Base-by-base conservation (phyloP, 768 basidiomycete genomes). In the Butyriboletus loyo region DNA sequence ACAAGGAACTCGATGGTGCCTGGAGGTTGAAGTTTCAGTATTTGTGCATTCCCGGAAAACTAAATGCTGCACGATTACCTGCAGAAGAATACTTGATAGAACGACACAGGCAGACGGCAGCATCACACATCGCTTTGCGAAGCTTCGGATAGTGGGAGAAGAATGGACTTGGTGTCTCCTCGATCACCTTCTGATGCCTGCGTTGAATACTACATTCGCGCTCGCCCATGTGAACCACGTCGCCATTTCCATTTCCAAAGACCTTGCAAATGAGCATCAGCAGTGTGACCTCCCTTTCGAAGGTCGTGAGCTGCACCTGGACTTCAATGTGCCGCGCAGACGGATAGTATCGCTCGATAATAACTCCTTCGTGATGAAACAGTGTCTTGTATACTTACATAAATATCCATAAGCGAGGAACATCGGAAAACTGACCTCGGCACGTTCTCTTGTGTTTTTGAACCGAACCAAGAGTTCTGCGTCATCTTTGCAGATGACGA, bases 1-100 rank as follows among this genome's bases (percentile, higher is more conserved):
- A 84, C 80, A 6, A 87, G 71, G 62, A 83, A 87, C 60, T 89
- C 87, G 15, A 87, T 77, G 0, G 85, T 87, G 4, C 84, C 86
- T 79, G 57, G 7, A 21, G 11, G 13, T 28, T 31, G 14, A 46
- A 31, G 11, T 17, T 42, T 19, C 13, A 17, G 28, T 28, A 40
- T 57, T n/a, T 4, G 11, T 5, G 11, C 19, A 39, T 1, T 31
- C 9, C 8, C 0, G 7, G 31, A 21, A 31, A 47, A 19, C 5
- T 3, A 22, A 17, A 15, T 19, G 11, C 7, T 47, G 13, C 22
- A 42, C 10, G 27, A 62, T 31, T 61, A 82, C 83, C 83, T 47
- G 81, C 82, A 38, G 84, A 86, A 17, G 72, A 72, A 58, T 86
- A 86, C 9, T 74, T 73, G 31, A 86, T 78, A 9, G 60, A 66